These are phyloP conservation scores for Aspergillus ruber DNA, from an alignment of 2,329 filamentous ascomycete genomes.

Conservation along the genomic window DNA sequence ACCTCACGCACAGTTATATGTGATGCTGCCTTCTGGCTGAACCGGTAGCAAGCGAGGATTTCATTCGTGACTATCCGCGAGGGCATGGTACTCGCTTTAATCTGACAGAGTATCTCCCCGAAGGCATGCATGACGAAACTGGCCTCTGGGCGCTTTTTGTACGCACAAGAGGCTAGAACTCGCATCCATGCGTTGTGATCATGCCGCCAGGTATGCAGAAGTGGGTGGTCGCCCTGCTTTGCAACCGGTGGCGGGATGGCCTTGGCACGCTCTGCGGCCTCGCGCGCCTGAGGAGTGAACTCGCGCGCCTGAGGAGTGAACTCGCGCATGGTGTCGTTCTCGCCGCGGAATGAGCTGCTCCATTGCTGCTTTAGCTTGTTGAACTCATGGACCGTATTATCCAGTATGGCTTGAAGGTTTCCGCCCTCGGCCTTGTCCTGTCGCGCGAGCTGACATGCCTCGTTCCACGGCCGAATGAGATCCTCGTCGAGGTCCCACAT, in stretches of 20 bases:
- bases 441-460: constrained; percentile 17
- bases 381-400: constrained; percentile 15
- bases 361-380: constrained; percentile 15
- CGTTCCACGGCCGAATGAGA: constrained; percentile 27
- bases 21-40: constrained; percentile 25
- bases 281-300: constrained; percentile 18
- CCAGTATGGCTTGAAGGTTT: constrained; percentile 14
- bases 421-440: constrained; percentile 7
- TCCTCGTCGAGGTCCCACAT: constrained; percentile 24
- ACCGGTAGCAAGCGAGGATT: constrained; percentile 23
- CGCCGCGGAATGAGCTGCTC: constrained; percentile 5
- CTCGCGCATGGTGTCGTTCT: constrained; percentile 1
- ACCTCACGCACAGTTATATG: constrained; percentile 19
- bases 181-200: constrained; percentile 24
- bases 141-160: constrained; percentile 16
- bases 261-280: constrained; percentile 22
- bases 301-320: constrained; percentile 16
- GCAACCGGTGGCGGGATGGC: constrained; percentile 25
- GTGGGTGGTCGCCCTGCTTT: constrained; percentile 20
- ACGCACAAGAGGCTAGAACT: constrained; percentile 35
- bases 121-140: constrained; percentile 27
- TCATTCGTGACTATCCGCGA: constrained; percentile 22
- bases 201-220: constrained; percentile 30
- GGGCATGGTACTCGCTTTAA: constrained; percentile 21
- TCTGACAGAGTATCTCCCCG: constrained; percentile 27